Conservation (phyloP, 2,329 filamentous ascomycete genomes). For the Hymenoscyphus repandus region DNA sequence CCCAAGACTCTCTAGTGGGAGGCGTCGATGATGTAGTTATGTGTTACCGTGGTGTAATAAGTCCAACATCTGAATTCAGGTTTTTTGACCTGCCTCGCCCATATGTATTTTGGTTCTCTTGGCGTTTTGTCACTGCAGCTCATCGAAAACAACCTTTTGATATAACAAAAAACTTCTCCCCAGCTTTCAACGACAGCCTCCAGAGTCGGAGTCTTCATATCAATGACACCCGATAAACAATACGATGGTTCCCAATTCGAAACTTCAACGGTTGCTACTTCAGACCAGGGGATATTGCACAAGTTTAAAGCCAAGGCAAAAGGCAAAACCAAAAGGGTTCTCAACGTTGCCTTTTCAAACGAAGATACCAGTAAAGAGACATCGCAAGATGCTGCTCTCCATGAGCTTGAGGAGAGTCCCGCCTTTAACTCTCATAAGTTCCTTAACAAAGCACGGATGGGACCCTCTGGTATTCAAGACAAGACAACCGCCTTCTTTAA, state of each 20-base stretch:
- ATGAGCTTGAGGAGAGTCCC: conserved; percentile 17
- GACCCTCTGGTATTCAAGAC: conserved; percentile 6
- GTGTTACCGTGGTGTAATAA: too few species aligned
- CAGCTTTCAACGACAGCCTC: too few species aligned
- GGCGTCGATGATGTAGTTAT: too few species aligned
- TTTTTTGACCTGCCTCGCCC: too few species aligned
- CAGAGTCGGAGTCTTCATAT: too few species aligned
- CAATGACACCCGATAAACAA: background rate
- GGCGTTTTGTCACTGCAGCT: too few species aligned
- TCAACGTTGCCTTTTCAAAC: conserved; percentile 1
- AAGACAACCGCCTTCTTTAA: conserved; percentile 13
- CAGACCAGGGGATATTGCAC: conserved; percentile 1
- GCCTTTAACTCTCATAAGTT: conserved; percentile 20
- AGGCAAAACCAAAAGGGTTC: conserved; percentile 2
- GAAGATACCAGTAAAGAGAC: conserved; percentile 4
- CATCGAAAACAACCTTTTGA: too few species aligned
- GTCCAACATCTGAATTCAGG: too few species aligned
- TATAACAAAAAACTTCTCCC: too few species aligned
- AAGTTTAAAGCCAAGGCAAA: conserved; percentile 5
- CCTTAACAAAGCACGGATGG: conserved; percentile 10
- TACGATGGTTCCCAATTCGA: background rate
- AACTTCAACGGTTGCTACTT: background rate
- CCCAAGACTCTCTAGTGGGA: too few species aligned
- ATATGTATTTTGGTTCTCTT: too few species aligned
- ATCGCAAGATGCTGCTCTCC: conserved; percentile 3